These are phyloP conservation scores for Rhododendron mucronatum DNA, from an alignment of 148 eudicot species.

Conservation along the genomic window DNA sequence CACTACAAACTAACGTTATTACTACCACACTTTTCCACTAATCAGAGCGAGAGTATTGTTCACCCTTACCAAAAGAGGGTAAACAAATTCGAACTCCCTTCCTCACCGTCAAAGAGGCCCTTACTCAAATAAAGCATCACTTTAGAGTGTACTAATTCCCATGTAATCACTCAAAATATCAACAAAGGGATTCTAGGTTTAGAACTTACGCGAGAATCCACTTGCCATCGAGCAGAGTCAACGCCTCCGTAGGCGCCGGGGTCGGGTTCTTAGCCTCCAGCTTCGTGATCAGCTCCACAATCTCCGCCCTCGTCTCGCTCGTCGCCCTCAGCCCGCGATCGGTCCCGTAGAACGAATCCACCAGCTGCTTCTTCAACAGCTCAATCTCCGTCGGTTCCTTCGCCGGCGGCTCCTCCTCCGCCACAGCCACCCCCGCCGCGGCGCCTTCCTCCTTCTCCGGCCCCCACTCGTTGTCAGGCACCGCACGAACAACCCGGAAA, in stretches of 20 bases:
- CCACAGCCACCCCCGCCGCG: conserved; percentile 28
- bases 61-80: not conserved
- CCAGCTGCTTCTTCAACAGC: conserved; percentile 53
- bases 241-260: conserved; percentile 80
- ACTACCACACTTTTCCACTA: too few species aligned
- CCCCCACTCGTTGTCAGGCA: conserved; percentile 37
- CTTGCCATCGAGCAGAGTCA: conserved; percentile 76
- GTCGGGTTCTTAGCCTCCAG: conserved; percentile 83
- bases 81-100: not conserved
- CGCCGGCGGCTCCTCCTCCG: conserved; percentile 21
- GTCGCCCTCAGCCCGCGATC: conserved; percentile 74
- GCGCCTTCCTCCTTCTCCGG: conserved; percentile 6
- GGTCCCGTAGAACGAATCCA: conserved; percentile 72
- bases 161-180: not conserved
- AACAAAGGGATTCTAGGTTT: not conserved
- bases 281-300: conserved; percentile 70
- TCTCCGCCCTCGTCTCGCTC: conserved; percentile 78
- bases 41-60: too few species aligned
- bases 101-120: not conserved
- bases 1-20: too few species aligned
- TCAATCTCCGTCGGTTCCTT: conserved; percentile 37
- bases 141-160: too few species aligned
- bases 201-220: conserved; percentile 81
- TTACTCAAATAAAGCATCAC: not conserved
- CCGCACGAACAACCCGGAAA: conserved; percentile 17